A percentile compares a stretch with the other conserved stretches of the same genome.
These are phyloP conservation scores for Lachancea fermentati DNA, from an alignment of 805 yeast genomes.

Conservation along the genomic window DNA sequence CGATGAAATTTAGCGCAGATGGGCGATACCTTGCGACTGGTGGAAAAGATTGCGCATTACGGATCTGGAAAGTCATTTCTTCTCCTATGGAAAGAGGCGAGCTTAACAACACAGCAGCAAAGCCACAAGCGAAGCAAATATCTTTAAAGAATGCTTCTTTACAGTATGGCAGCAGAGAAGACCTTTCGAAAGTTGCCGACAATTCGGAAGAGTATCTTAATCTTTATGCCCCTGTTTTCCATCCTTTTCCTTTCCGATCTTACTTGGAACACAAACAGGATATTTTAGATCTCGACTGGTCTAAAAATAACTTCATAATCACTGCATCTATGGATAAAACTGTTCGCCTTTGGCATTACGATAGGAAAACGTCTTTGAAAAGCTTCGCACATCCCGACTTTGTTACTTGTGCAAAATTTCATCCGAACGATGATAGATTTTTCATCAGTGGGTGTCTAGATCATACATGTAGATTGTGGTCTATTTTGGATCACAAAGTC, in stretches of 20 bases:
- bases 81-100: slow-evolving; percentile 64
- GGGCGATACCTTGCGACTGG: slow-evolving; percentile 83
- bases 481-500: slow-evolving; percentile 66
- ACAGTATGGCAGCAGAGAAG: not conserved
- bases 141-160: not conserved
- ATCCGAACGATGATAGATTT: slow-evolving; percentile 81
- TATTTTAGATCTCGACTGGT: slow-evolving; percentile 79
- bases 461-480: slow-evolving; percentile 73
- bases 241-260: slow-evolving; percentile 52
- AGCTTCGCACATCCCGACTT: slow-evolving; percentile 72
- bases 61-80: slow-evolving; percentile 75
- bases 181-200: not conserved
- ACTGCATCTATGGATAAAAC: slow-evolving; percentile 83
- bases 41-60: slow-evolving; percentile 64
- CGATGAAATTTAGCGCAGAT: slow-evolving; percentile 66
- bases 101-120: slow-evolving; percentile 16
- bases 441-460: slow-evolving; percentile 80
- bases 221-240: slow-evolving; percentile 72
- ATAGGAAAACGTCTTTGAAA: slow-evolving; percentile 54
- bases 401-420: slow-evolving; percentile 75
- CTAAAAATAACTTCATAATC: slow-evolving; percentile 73
- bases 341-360: slow-evolving; percentile 80
- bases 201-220: slow-evolving; percentile 8
- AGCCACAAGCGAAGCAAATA: slow-evolving; percentile 5
- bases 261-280: slow-evolving; percentile 66